Evolutionary conservation across 495 filamentous ascomycete species (phyloP), one percentile per base, ranked within the genome.

Genomic region (Delitschia confertaspora): DNA sequence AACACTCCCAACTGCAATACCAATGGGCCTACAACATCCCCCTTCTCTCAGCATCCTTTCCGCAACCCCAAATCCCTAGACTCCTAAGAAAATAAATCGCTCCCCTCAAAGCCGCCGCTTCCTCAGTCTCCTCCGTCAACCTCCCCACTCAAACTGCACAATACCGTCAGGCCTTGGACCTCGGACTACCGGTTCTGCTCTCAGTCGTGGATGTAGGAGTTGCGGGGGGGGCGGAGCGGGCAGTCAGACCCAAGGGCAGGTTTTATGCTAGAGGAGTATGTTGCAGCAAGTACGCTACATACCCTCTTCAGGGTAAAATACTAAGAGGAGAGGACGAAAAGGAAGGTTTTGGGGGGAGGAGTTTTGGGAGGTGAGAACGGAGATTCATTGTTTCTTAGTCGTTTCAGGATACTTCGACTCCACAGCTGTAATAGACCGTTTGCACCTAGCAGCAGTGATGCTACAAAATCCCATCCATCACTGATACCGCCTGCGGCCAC

Each of bases 401-500:
- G 1, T 6, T 21, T 33, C 21, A 3, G 51, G 33, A 8, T 45
- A 51, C 22, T 48, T 44, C 9, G 23, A 24, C 27, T 58, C 55
- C 10, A 31, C 25, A 6, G 39, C n/a, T 13, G 50, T n/a, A 19
- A 55, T 43, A 30, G 55, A 58, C 79, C 83, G 6, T 66, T 65
- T 5, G 82, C 83, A 4, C 84, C 84, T 43, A 82, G 71, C 76
- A 82, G 81, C 65, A 89, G 59, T 41, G 73, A 72, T 25, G 74
- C 72, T 6, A 83, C 84, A 57, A 89, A 58, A 49, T 75, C 76
- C 10, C 82, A 66, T 6, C 84, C 84, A 60, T 85, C 78, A 45
- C 71, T 73, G 6, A 89, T 69, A 2, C 84, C 84, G 1, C 84
- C 84, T 3, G 84, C 84, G 2, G 83, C 83, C 17, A 88, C 79